Evolutionary conservation across 257 asterid genomes (phyloP).

Genomic region (Fraxinus anomala): DNA sequence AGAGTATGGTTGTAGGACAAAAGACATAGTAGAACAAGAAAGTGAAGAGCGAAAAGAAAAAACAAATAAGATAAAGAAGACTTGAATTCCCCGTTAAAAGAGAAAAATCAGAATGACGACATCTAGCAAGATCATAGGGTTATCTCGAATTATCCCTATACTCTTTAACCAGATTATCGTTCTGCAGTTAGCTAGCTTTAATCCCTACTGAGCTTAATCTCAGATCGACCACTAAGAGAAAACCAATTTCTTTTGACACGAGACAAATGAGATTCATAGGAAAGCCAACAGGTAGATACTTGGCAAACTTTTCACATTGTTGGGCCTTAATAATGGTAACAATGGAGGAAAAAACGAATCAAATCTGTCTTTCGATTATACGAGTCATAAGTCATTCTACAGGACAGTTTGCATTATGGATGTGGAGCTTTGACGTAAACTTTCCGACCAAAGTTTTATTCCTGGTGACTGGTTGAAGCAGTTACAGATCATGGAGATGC

Average conservation of each 20-base stretch:
- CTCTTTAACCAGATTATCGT: not conserved
- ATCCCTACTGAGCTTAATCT: not conserved
- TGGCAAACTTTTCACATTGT: constrained; percentile 24
- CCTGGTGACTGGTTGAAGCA: not conserved
- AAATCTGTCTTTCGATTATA: constrained; percentile 18
- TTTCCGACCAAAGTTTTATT: not conserved
- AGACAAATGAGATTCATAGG: constrained; percentile 8
- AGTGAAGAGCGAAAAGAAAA: not conserved
- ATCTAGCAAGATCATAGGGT: no score
- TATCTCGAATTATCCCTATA: not conserved
- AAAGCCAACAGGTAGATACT: not conserved
- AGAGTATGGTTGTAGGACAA: not conserved
- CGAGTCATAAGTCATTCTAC: not conserved
- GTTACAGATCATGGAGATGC: constrained; percentile 6
- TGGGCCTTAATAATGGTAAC: not conserved
- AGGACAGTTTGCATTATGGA: constrained; percentile 16
- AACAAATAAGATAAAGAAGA: no score
- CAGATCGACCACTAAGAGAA: not conserved
- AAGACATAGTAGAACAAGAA: no score
- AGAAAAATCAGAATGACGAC: no score
- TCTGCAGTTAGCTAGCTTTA: not conserved
- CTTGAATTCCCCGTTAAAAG: no score
- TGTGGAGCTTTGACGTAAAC: constrained; percentile 17
- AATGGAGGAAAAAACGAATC: constrained; percentile 26
- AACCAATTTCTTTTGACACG: not conserved